These are phyloP conservation scores for Jasminum sambac DNA, from an alignment of 257 asterid species.

Conservation along the genomic window DNA sequence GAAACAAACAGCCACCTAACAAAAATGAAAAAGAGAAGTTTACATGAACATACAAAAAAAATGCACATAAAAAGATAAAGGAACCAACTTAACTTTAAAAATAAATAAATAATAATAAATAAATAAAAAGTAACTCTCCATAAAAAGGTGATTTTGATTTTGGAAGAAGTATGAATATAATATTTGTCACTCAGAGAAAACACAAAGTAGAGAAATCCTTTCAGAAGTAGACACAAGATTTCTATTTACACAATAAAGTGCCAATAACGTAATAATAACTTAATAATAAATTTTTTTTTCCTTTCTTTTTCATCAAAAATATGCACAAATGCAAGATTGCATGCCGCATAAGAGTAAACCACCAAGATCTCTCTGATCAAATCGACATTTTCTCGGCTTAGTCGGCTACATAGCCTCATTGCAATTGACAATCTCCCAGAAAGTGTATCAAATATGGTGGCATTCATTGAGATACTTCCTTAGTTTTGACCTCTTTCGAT, in stretches of 20 bases:
- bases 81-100: too few species aligned
- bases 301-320: not conserved
- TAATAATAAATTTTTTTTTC: not conserved
- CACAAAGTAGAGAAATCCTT: not conserved
- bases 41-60: too few species aligned
- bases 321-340: slow-evolving; percentile 3
- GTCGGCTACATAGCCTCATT: slow-evolving; percentile 11
- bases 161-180: not conserved
- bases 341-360: slow-evolving; percentile 5
- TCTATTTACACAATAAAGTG: slow-evolving; percentile 1
- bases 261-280: not conserved
- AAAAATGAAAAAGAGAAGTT: too few species aligned
- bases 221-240: not conserved
- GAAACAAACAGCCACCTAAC: too few species aligned
- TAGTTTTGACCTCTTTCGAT: slow-evolving; percentile 35
- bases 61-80: too few species aligned
- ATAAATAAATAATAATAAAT: too few species aligned
- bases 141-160: too few species aligned
- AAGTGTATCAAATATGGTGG: slow-evolving; percentile 11
- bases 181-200: not conserved
- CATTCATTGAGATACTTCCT: slow-evolving; percentile 26
- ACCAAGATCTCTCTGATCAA: not conserved
- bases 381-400: not conserved
- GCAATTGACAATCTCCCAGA: slow-evolving; percentile 1
- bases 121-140: too few species aligned